phyloP scores from a whole-genome alignment of 129 eudicot genomes.

The Glebionis coronaria region DNA sequence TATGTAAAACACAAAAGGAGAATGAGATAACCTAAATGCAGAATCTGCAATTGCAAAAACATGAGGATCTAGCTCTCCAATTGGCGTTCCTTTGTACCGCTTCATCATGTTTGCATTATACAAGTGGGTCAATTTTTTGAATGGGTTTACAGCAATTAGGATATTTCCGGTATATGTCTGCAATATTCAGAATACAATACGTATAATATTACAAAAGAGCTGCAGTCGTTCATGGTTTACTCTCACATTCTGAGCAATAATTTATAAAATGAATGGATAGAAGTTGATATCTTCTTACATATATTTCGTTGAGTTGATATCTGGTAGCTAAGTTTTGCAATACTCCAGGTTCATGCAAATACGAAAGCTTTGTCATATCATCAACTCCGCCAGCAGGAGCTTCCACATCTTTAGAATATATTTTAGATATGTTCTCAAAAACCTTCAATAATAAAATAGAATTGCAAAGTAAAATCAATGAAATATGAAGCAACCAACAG shows the following conservation, averaged over 20 bases:
- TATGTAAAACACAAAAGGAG: slow-evolving; percentile 12
- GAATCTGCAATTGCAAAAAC: slow-evolving; percentile 95
- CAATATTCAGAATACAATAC: slow-evolving; percentile 59
- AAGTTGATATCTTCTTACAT: slow-evolving; percentile 55
- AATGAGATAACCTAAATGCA: slow-evolving; percentile 66
- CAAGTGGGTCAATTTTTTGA: slow-evolving; percentile 80
- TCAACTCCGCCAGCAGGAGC: slow-evolving; percentile 85
- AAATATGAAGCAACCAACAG: slow-evolving; percentile 3
- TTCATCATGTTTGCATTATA: slow-evolving; percentile 88
- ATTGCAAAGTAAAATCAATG: slow-evolving; percentile 14
- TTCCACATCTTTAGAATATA: slow-evolving; percentile 73
- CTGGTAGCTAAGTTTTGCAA: slow-evolving; percentile 83
- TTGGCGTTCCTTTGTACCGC: slow-evolving; percentile 82
- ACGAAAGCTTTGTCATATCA: slow-evolving; percentile 87
- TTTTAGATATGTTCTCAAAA: slow-evolving; percentile 45
- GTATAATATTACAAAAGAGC: slow-evolving; percentile 47
- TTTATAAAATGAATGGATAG: slow-evolving; percentile 1
- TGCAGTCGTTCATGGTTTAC: slow-evolving; percentile 46
- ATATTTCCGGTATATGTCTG: slow-evolving; percentile 98
- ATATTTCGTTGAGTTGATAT: slow-evolving; percentile 92
- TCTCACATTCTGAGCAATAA: slow-evolving; percentile 36
- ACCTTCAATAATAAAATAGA: slow-evolving; percentile 39
- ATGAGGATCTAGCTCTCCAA: slow-evolving; percentile 95
- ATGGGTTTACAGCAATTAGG: slow-evolving; percentile 95
- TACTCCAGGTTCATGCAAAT: slow-evolving; percentile 97